Base-by-base conservation (phyloP, 805 yeast genomes). In the Grigorovia yakushimaensis region DNA sequence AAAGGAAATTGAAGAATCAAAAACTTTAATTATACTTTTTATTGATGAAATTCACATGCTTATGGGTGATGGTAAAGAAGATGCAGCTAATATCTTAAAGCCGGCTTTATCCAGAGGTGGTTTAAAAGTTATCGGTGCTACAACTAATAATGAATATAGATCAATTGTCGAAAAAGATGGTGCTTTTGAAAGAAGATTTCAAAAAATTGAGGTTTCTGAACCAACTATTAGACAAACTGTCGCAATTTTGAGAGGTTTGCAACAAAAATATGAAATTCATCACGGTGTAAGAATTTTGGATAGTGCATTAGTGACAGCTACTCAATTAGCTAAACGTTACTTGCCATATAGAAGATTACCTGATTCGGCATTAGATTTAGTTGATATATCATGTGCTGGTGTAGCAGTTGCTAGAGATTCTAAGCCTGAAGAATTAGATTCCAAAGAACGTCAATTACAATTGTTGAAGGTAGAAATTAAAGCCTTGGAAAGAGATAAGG, bases 341-440 rank as follows among this genome's bases (percentile, higher is more conserved):
- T 75, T 91, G 56, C 94, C 98, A 15, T 91, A 89, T 73, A 82
- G 98, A 69, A 86, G 89, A 65, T 73, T 93, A 55, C 98, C 98
- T 9, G 98, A 91, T 65, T 87, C 96, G 23, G 98, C 98, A 1
- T 93, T 91, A 49, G 98, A 91, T 67, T 73, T 91, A 57, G 88
- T 91, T 54, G 98, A 91, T 71, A 97, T 93, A 64, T 77, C 96
- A 6, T 94, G 97, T 41, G 98, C 98, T 2, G 77, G 95, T 48
- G 98, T 93, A 40, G 98, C 98, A 1, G 98, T 93, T 46, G 96
- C 96, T 4, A 81, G 98, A 69, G 98, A 93, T 65, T 91, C 98
- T 3, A 88, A 87, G 65, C 98, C 98, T 1, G 98, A 93, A 68
- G 96, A 88, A 65, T 75, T 93, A 59, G 98, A 93, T 70, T 83